These are phyloP conservation scores for Aspergillus ruber DNA, from an alignment of 2,329 filamentous ascomycete species.

Conservation along the genomic window DNA sequence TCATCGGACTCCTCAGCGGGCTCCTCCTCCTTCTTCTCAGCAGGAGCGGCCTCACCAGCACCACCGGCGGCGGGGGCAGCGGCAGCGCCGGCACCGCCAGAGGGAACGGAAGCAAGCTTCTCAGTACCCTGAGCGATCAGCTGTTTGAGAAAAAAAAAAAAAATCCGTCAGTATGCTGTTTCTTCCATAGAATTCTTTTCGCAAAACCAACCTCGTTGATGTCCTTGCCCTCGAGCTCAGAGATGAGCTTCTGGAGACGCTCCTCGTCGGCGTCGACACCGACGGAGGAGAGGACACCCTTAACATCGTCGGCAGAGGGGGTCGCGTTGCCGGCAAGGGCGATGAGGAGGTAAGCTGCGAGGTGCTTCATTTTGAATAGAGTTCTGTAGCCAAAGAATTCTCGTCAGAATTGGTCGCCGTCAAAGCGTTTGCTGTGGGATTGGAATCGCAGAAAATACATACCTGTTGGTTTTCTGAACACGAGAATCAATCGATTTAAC, in stretches of 20 bases:
- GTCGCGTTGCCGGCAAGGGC: slow-evolving; percentile 83
- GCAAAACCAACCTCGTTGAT: slow-evolving; percentile 71
- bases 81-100: slow-evolving; percentile 60
- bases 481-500: slow-evolving; percentile 98
- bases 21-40: slow-evolving; percentile 65
- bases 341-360: slow-evolving; percentile 98
- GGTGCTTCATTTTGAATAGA: slow-evolving; percentile 89
- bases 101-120: slow-evolving; percentile 97
- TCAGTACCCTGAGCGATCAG: slow-evolving; percentile 80
- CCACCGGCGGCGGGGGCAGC: slow-evolving; percentile 53
- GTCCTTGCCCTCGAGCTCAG: slow-evolving; percentile 62
- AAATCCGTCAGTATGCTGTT: slow-evolving; percentile 10
- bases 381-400: slow-evolving; percentile 11
- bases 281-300: slow-evolving; percentile 81
- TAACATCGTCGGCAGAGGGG: slow-evolving; percentile 81
- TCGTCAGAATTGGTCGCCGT: slow-evolving; percentile 13
- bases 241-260: slow-evolving; percentile 77
- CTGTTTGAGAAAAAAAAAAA: slow-evolving; percentile 42
- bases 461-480: slow-evolving; percentile 38
- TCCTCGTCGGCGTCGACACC: slow-evolving; percentile 89
- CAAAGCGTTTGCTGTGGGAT: slow-evolving; percentile 1
- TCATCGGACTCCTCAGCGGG: slow-evolving; percentile 71
- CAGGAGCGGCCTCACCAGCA: slow-evolving; percentile 61
- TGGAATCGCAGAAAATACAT: slow-evolving; percentile 10
- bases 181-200: not conserved